Evolutionary conservation across 345 rosid genomes (phyloP).

Genomic region (Raphanus raphanistrum): DNA sequence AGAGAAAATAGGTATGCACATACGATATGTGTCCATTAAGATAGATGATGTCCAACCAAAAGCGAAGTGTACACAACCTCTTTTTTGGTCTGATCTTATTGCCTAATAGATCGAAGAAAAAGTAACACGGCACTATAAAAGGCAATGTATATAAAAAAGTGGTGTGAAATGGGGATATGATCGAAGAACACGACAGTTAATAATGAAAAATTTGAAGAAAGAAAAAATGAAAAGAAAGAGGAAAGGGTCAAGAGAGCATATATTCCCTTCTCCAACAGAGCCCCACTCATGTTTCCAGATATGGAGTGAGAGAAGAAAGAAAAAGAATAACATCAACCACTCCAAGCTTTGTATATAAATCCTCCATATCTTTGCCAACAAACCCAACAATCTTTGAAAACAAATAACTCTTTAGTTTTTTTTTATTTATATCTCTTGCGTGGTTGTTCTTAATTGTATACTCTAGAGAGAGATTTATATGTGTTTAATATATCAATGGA

Average conservation of each 20-base stretch:
- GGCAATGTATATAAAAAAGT: conserved; percentile 6
- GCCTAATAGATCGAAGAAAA: conserved; percentile 60
- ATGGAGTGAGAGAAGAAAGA: conserved; percentile 64
- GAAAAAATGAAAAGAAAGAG: conserved; percentile 31
- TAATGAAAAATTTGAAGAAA: conserved; percentile 35
- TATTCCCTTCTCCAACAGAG: conserved; percentile 66
- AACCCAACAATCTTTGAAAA: conserved; percentile 39
- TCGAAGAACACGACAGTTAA: conserved; percentile 21
- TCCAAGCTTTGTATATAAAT: conserved; percentile 38
- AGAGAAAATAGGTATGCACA: background rate
- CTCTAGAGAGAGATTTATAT: conserved; percentile 15
- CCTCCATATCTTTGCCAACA: conserved; percentile 35
- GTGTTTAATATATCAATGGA: conserved; percentile 31
- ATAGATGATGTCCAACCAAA: conserved; percentile 31
- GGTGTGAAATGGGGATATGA: conserved; percentile 35
- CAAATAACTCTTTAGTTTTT: conserved; percentile 16
- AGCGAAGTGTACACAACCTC: conserved; percentile 24
- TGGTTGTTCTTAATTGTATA: conserved; percentile 18
- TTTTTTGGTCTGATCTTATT: conserved; percentile 43
- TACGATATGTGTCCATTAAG: conserved; percentile 31
- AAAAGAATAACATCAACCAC: conserved; percentile 40
- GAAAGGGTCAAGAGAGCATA: conserved; percentile 68
- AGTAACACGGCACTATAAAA: conserved; percentile 15
- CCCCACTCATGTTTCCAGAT: conserved; percentile 81
- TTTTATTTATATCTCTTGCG: background rate